Evolutionary conservation across 2,329 filamentous ascomycete genomes (phyloP).

Genomic region (Blastomyces emzantsi): DNA sequence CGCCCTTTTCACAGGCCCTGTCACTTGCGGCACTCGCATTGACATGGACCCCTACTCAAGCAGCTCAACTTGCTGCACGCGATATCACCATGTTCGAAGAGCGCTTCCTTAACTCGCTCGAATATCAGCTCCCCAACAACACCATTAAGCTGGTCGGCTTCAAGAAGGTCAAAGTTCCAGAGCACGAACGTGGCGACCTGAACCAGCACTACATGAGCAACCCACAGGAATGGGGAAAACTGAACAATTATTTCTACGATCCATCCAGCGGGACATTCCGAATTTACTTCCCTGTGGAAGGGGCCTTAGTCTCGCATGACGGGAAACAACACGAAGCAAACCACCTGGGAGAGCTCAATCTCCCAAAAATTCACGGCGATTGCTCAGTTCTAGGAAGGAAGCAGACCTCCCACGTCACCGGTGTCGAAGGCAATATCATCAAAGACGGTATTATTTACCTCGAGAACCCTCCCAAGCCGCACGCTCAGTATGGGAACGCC

Average conservation of each 20-base stretch:
- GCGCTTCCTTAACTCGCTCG: conserved; percentile 4
- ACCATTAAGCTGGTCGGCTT: conserved; percentile 11
- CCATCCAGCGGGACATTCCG: conserved; percentile 2
- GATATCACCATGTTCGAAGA: conserved; percentile 8
- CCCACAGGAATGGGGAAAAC: background rate
- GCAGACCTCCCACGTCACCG: conserved; percentile 6
- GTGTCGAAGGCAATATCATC: conserved; percentile 10
- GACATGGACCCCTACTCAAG: background rate
- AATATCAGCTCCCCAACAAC: conserved; percentile 8
- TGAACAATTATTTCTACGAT: conserved; percentile 6
- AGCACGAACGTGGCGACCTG: background rate
- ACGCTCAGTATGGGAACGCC: conserved; percentile 3
- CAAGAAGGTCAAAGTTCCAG: conserved; percentile 10
- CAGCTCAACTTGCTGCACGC: conserved; percentile 4
- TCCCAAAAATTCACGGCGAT: conserved; percentile 3
- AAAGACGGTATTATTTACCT: conserved; percentile 12
- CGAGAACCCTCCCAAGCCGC: conserved; percentile 1
- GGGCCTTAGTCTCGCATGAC: conserved; percentile 6
- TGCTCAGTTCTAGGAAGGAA: conserved; percentile 9
- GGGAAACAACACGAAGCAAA: conserved; percentile 7
- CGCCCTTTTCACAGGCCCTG: background rate
- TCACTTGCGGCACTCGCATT: background rate
- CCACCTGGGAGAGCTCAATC: conserved; percentile 8
- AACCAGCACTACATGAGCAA: conserved; percentile 6
- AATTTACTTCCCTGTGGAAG: conserved; percentile 11